Evolutionary conservation across 2,329 filamentous ascomycete genomes (phyloP).

Genomic region (Orbilia brochopaga): DNA sequence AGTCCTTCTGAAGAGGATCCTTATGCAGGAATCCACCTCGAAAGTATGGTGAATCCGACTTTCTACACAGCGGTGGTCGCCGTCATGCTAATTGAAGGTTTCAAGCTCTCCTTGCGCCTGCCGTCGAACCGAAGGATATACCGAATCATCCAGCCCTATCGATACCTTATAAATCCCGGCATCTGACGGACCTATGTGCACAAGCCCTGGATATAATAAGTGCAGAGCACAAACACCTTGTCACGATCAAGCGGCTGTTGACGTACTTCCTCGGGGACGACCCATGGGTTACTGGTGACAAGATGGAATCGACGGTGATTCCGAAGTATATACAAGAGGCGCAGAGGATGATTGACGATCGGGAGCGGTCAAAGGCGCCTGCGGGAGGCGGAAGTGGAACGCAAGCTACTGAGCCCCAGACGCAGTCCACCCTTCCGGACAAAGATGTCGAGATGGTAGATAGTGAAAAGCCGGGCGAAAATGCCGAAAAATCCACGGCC

Average conservation of each 20-base stretch:
- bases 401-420: constrained; percentile 23
- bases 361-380: constrained; percentile 17
- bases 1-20: constrained; percentile 70
- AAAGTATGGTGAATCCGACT: constrained; percentile 64
- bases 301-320: constrained; percentile 59
- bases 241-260: constrained; percentile 75
- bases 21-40: constrained; percentile 73
- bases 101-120: constrained; percentile 73
- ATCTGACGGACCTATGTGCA: constrained; percentile 72
- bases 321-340: constrained; percentile 53
- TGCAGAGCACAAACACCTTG: constrained; percentile 74
- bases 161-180: constrained; percentile 74
- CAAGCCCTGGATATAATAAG: constrained; percentile 75
- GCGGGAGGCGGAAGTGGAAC: constrained; percentile 21
- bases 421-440: constrained; percentile 41
- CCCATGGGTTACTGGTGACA: constrained; percentile 63
- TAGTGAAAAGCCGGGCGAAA: constrained; percentile 6
- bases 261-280: constrained; percentile 77
- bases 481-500: constrained; percentile 10
- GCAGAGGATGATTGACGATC: constrained; percentile 44
- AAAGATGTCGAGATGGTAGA: constrained; percentile 47
- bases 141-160: constrained; percentile 76
- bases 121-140: constrained; percentile 76
- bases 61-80: neutral
- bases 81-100: constrained; percentile 50